Percentiles rank a stretch among this genome's conserved stretches.
These are phyloP conservation scores for Metarhizium sp. DNA, from an alignment of 2,329 filamentous ascomycete species.

Conservation along the genomic window DNA sequence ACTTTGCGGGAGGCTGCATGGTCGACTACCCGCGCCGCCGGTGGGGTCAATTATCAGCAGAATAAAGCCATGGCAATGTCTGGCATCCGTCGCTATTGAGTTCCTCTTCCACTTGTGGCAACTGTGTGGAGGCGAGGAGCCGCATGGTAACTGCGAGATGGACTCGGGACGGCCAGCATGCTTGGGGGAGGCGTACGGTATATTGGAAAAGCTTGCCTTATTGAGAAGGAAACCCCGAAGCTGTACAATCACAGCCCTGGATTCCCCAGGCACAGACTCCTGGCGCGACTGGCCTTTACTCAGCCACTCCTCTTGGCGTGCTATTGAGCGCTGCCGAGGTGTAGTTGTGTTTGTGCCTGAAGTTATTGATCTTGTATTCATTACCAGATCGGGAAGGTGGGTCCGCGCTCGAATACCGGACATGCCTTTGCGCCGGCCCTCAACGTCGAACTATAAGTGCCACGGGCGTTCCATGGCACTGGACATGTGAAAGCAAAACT, in stretches of 20 bases:
- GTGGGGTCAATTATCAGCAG: neutral
- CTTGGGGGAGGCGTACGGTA: neutral
- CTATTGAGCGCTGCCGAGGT: neutral
- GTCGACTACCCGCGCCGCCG: neutral
- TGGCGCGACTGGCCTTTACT: neutral
- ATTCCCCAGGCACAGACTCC: neutral
- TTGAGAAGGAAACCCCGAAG: neutral
- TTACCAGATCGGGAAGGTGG: conserved; percentile 13
- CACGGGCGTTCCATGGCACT: neutral
- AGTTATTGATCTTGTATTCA: conserved; percentile 18
- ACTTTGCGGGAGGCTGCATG: neutral
- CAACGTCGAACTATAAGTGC: neutral
- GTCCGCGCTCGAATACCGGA: neutral
- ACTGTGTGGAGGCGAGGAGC: neutral
- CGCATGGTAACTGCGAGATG: too few species aligned
- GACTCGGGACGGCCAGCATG: too few species aligned
- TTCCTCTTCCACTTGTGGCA: neutral
- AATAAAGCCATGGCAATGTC: neutral
- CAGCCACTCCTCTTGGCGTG: neutral
- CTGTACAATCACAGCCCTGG: neutral
- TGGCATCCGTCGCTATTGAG: neutral
- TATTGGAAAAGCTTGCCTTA: neutral
- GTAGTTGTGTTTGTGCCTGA: neutral
- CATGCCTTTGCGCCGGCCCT: neutral
- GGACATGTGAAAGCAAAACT: too few species aligned